A percentile compares a stretch with the other conserved stretches of the same genome.
These are phyloP conservation scores for Pyricularia sp. DNA, from an alignment of 2,329 filamentous ascomycete species.

Conservation along the genomic window DNA sequence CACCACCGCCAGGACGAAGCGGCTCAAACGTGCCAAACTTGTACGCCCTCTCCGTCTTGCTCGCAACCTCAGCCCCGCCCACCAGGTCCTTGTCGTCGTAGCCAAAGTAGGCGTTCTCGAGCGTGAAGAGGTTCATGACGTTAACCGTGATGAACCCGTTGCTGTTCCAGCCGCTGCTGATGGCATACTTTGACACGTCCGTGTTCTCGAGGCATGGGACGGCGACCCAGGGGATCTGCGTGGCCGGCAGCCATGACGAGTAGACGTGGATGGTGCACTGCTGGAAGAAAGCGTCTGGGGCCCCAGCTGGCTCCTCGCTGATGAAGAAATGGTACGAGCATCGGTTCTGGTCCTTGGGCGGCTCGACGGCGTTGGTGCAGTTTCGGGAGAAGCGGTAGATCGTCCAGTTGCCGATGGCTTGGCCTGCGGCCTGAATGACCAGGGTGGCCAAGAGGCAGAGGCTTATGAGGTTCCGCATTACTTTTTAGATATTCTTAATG, in stretches of 20 bases:
- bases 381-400: neutral
- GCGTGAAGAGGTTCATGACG: neutral
- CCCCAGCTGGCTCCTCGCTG: neutral
- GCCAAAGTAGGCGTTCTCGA: neutral
- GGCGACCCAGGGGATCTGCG: neutral
- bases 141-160: neutral
- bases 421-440: neutral
- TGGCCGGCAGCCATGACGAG: neutral
- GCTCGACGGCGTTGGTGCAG: neutral
- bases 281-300: neutral
- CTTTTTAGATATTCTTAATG: neutral
- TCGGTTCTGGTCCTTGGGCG: neutral
- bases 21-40: neutral
- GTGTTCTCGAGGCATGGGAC: neutral
- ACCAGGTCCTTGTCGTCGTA: neutral
- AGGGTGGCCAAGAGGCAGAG: neutral
- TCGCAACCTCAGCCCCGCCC: neutral
- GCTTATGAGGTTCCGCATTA: neutral
- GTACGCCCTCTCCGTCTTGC: conserved; percentile 1
- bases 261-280: neutral
- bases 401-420: neutral
- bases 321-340: conserved; percentile 2
- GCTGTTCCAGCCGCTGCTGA: neutral
- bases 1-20: neutral
- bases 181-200: neutral